Base-by-base conservation (phyloP, 2,329 filamentous ascomycete genomes). In the Trichoderma atroviride region DNA sequence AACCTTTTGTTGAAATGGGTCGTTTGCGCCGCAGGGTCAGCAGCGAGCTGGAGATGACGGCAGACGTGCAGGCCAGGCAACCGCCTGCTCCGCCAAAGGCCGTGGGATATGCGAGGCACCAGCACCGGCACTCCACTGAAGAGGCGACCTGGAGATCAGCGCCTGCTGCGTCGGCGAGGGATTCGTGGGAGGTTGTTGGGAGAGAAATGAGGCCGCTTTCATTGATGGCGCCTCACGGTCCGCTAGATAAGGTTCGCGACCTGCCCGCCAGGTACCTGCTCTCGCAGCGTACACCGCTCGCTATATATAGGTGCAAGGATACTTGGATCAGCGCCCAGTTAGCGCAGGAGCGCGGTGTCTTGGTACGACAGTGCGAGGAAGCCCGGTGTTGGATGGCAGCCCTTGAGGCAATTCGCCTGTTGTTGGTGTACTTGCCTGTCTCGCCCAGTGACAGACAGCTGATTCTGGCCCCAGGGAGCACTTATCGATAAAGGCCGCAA, bases 201-300 rank as follows among this genome's bases (percentile, higher is more conserved):
- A 31, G 29, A 16, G 47, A 47, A 35, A 22, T 16, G 40, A 53
- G 33, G 37, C 55, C 52, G 58, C 58, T 56, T 16, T 33, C 33
- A 50, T 31, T 57, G 67, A 53, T 66, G 68, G 65, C 65, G 65
- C 65, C 52, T 66, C 37, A 47, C 52, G 50, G 56, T 59, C 56
- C 50, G 61, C 61, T 55, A 67, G 68, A 65, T 66, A 65, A 66
- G 68, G 68, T 69, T 69, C 40, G 60, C 40, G 60, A 47, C n/a
- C 63, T 59, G 52, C 55, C 53, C 43, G 6, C 16, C 29, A 31
- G 50, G 52, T 65, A 65, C 62, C 10, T 6, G 47, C 47, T 16
- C 10, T 31, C 47, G 31, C 55, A 33, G 24, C 55, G 40, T 33
- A 67, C 64, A 67, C 64, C 64, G 64, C 64, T 52, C 55, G 64